phyloP scores from a whole-genome alignment of 257 asterid species.

The Eucommia ulmoides region DNA sequence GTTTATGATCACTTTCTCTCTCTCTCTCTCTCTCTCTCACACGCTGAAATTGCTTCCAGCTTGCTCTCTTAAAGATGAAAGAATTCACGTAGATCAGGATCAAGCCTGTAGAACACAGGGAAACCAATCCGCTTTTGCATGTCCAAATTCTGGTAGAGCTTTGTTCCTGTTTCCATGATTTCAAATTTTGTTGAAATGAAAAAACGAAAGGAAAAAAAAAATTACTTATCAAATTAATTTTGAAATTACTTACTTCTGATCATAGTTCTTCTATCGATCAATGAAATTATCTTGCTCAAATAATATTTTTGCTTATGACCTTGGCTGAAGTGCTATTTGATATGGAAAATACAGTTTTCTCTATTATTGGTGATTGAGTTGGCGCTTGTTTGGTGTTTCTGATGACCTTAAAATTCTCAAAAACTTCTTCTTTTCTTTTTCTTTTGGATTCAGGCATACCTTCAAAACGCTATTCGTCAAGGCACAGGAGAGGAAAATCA shows the following conservation, averaged over 20 bases:
- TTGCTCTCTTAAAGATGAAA: slow-evolving; percentile 49
- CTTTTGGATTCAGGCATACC: slow-evolving; percentile 30
- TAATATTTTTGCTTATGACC: background rate
- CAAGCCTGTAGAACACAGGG: slow-evolving; percentile 14
- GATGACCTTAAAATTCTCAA: background rate
- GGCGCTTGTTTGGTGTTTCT: background rate
- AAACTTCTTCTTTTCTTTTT: slow-evolving; percentile 6
- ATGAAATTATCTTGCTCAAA: background rate
- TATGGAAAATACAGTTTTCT: background rate
- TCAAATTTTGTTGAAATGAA: background rate
- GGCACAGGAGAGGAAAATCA: slow-evolving; percentile 85
- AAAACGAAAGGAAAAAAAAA: too few species aligned
- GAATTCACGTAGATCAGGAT: slow-evolving; percentile 18
- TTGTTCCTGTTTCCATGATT: background rate
- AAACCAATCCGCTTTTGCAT: slow-evolving; percentile 27
- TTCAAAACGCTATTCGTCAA: slow-evolving; percentile 17
- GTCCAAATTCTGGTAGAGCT: slow-evolving; percentile 27
- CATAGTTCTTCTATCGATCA: background rate
- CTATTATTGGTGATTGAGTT: background rate
- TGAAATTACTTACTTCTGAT: background rate
- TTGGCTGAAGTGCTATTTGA: background rate
- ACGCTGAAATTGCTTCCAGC: slow-evolving; percentile 35
- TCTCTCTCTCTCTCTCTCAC: background rate
- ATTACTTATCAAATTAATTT: background rate
- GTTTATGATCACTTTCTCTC: background rate